Evolutionary conservation across 108 stramenopile genomes (phyloP).

Genomic region (Skeletonema potamos): DNA sequence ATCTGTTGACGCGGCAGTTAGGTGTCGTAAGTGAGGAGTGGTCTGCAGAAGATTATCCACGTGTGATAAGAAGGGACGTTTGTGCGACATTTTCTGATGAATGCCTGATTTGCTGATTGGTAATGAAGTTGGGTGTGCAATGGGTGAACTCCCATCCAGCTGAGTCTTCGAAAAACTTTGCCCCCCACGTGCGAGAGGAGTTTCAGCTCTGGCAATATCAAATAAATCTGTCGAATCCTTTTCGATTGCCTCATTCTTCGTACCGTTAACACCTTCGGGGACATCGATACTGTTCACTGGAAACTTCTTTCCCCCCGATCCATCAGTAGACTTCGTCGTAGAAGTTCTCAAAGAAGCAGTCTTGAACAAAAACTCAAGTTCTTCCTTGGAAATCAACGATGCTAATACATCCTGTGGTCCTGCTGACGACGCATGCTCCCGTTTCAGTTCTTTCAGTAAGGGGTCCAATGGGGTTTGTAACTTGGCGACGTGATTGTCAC

Average conservation of each 20-base stretch:
- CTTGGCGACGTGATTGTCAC: background rate
- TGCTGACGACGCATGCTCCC: conserved; percentile 28
- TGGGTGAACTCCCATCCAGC: background rate
- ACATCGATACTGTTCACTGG: background rate
- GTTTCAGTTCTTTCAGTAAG: conserved; percentile 25
- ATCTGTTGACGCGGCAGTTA: conserved; percentile 70
- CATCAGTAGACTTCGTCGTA: background rate
- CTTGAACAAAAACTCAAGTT: conserved; percentile 28
- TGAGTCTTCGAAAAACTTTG: background rate
- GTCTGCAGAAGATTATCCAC: conserved; percentile 65
- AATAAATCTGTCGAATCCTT: background rate
- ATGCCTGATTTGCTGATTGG: background rate
- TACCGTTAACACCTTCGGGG: background rate
- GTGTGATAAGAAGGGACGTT: conserved; percentile 43
- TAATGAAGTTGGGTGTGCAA: background rate
- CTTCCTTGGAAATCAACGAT: conserved; percentile 18
- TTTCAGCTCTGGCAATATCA: conserved; percentile 8
- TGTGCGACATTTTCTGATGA: background rate
- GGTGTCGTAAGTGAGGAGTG: conserved; percentile 76
- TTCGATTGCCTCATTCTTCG: background rate
- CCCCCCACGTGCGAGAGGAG: conserved; percentile 9
- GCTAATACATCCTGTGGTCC: conserved; percentile 42
- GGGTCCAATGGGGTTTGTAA: conserved; percentile 29
- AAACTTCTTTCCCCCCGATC: background rate
- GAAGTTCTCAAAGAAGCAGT: conserved; percentile 1